These are phyloP conservation scores for Talaromyces piceae DNA, from an alignment of 2,329 filamentous ascomycete species.

Conservation along the genomic window DNA sequence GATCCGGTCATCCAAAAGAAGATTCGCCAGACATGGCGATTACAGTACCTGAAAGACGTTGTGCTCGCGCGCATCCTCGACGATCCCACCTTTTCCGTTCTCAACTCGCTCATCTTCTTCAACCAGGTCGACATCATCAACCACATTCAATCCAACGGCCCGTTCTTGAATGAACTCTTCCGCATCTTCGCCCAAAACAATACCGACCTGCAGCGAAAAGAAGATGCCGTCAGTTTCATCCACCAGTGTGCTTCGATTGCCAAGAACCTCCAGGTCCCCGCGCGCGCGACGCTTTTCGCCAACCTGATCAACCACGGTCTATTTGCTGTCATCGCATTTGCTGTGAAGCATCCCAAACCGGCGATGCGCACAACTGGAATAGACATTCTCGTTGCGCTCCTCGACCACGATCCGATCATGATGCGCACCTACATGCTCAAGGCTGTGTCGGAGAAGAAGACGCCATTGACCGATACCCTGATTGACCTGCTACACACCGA, in stretches of 20 bases:
- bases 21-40: slow-evolving; percentile 91
- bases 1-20: slow-evolving; percentile 75
- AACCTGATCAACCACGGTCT: slow-evolving; percentile 86
- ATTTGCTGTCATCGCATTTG: slow-evolving; percentile 83
- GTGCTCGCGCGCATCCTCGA: slow-evolving; percentile 92
- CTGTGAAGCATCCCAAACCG: slow-evolving; percentile 76
- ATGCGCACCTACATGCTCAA: slow-evolving; percentile 90
- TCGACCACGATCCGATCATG: slow-evolving; percentile 92
- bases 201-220: slow-evolving; percentile 64
- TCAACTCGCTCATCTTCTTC: slow-evolving; percentile 98
- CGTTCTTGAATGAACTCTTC: slow-evolving; percentile 80
- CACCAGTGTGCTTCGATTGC: slow-evolving; percentile 92
- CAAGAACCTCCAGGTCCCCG: slow-evolving; percentile 83
- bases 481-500: slow-evolving; percentile 89
- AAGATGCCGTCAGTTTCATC: slow-evolving; percentile 91
- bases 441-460: slow-evolving; percentile 78
- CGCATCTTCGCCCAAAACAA: slow-evolving; percentile 67
- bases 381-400: slow-evolving; percentile 85
- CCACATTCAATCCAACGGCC: slow-evolving; percentile 74
- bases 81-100: slow-evolving; percentile 92
- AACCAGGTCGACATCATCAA: slow-evolving; percentile 97
- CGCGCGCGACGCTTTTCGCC: slow-evolving; percentile 72
- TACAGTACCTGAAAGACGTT: slow-evolving; percentile 98
- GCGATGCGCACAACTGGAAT: slow-evolving; percentile 84
- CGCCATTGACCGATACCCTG: slow-evolving; percentile 80